Evolutionary conservation across 2,329 filamentous ascomycete species (phyloP), one percentile per base, ranked within the genome.

Genomic region (Hysterium pulicare): DNA sequence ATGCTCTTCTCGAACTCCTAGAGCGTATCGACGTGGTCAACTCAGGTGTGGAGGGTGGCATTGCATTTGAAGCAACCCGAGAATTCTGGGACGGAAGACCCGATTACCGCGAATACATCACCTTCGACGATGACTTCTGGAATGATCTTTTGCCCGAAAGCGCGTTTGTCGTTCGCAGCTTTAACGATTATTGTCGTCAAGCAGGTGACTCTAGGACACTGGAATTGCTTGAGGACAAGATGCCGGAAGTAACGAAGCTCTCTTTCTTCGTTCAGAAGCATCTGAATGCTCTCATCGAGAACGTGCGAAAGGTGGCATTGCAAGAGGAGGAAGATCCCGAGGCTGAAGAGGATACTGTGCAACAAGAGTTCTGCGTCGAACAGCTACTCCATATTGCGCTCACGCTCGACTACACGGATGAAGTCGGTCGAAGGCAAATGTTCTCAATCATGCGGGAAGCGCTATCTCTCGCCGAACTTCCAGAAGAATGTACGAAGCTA

Each of bases 371-470:
- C 56, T 87, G 96, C 48, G 87, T 96, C 30, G 90, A 97, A 64
- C 94, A 98, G 62, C 76, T 98, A 44, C 81, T 98, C 26, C 86
- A 96, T 56, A 95, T 98, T 59, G 87, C 89, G 4, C 77, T 90
- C 46, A 94, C 88, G 1, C 79, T 97, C 38, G 93, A 98, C 68
- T 98, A 97, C 67, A 90, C 88, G n/a, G 93, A 98, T 61, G 93
- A 97, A 67, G 87, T 95, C 49, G 93, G 93, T 38, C 82, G 93
- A 51, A 79, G 91, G 45, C 95, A 95, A 71, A 97, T 98, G 90
- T 96, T 95, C 64, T 83, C 87, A 15, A 77, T 97, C 24, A 79
- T 97, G 46, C 81, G 93, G 42, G 88, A 95, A 62, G 85, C 86
- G 2, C 73, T 98, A 13, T 90, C 90, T 0, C 84, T 90, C 40